These are phyloP conservation scores for Schizonepeta tenuifolia DNA, from an alignment of 257 asterid species.

Conservation along the genomic window DNA sequence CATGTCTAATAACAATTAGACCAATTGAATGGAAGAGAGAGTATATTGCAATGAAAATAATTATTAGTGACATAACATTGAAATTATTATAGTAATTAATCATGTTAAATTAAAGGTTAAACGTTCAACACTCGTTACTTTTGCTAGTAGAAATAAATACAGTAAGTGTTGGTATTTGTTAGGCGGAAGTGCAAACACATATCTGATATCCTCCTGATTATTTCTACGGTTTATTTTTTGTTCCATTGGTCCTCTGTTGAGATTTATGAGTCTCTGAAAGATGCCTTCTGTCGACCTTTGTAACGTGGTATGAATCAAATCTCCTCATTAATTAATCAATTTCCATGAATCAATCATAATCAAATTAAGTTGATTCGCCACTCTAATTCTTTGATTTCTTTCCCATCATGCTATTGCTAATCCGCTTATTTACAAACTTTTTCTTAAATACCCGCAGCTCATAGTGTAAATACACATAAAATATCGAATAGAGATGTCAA, in stretches of 20 bases:
- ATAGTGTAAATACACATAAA: too few species aligned
- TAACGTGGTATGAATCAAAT: slow-evolving; percentile 14
- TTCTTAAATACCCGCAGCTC: too few species aligned
- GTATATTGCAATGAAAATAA: too few species aligned
- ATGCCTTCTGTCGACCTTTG: slow-evolving; percentile 22
- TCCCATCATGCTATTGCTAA: background rate
- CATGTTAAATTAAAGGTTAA: too few species aligned
- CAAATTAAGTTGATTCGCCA: background rate
- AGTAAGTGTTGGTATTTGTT: background rate
- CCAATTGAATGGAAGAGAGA: too few species aligned
- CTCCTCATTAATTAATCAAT: background rate
- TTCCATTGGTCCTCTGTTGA: slow-evolving; percentile 7
- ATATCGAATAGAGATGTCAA: too few species aligned
- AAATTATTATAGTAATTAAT: too few species aligned
- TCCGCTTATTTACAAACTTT: too few species aligned
- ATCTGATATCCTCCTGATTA: slow-evolving; percentile 13
- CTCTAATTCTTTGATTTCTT: background rate
- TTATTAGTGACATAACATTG: too few species aligned
- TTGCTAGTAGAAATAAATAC: too few species aligned
- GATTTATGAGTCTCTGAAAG: slow-evolving; percentile 27
- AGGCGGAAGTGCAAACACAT: background rate
- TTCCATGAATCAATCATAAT: background rate
- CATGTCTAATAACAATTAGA: too few species aligned
- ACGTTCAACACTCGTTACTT: too few species aligned
- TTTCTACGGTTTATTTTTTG: background rate